Base-by-base conservation (phyloP, 2,329 filamentous ascomycete genomes). In the Ophiostoma triangulosporum region DNA sequence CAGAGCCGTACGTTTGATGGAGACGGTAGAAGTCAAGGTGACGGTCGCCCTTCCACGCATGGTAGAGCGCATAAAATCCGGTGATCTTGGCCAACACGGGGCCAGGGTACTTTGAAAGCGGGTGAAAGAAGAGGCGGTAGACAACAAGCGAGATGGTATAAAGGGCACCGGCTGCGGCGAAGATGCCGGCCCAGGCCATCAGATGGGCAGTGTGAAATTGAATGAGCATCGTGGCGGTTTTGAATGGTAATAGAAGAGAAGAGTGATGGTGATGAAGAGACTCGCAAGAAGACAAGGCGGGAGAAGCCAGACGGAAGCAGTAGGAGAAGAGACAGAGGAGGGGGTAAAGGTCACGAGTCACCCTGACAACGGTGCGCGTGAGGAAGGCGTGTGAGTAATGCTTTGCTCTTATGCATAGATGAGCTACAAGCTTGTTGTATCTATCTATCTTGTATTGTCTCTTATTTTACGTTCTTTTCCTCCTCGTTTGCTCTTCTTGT, bases 21-120 rank as follows among this genome's bases (percentile, higher is more conserved):
- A 83, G 72, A 29, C 76, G 73, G 70, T 81, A 81, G 62, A 88
- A 82, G 62, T 85, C 80, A 17, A 90, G 74, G 63, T 90, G 86
- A 1, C 85, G 76, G 59, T 86, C 81, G 51, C 86, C 86, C 62
- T 79, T 83, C 68, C 81, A 86, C 48, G 84, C 84, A 60, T 88
- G 81, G 65, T 86, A 90, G 29, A 84, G 75, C 64, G 82, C 78
- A 61, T 83, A 77, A 58, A 70, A 77, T 60, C 81, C 74, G n/a
- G 80, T 81, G 59, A 84, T 66, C 62, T 78, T 82, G 54, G 78
- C 80, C 40, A 83, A 63, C 48, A 82, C 68, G 0, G 82, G 83
- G 1, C 81, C 82, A 1, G 81, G 82, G 58, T 83, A 83, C 55
- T 76, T 78, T 17, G 80, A 74, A 9, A 85, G 67, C 3, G 81